Percentiles rank a stretch among this genome's conserved stretches.
Evolutionary conservation across 768 basidiomycete species (phyloP).

Genomic region (Russula sp.): DNA sequence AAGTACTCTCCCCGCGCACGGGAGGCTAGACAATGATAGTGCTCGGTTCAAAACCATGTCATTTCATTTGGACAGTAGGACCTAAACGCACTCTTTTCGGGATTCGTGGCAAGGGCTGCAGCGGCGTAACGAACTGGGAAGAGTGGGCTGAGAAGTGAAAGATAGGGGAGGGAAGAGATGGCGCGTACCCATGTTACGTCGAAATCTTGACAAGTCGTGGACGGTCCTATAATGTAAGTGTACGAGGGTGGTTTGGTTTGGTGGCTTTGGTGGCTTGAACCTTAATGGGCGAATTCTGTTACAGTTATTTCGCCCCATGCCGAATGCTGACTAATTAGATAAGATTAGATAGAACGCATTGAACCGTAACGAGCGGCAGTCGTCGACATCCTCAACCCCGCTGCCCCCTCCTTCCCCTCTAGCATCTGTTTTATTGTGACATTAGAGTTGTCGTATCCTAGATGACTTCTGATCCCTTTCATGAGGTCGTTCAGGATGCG

Average conservation of each 20-base stretch:
- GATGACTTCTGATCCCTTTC: conserved; percentile 8
- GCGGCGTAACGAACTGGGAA: conserved; percentile 86
- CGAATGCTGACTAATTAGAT: background rate
- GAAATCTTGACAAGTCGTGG: conserved; percentile 29
- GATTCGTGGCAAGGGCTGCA: conserved; percentile 79
- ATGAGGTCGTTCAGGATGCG: conserved; percentile 13
- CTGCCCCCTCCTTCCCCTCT: background rate
- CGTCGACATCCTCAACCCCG: background rate
- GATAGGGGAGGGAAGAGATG: background rate
- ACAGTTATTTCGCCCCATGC: conserved; percentile 7
- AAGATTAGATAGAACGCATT: conserved; percentile 12
- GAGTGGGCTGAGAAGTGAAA: conserved; percentile 17
- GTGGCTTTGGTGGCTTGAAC: conserved; percentile 17
- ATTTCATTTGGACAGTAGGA: conserved; percentile 10
- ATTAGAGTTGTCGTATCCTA: background rate
- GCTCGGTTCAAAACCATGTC: conserved; percentile 11
- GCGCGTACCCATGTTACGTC: conserved; percentile 36
- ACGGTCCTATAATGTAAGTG: background rate
- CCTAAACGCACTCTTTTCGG: conserved; percentile 79
- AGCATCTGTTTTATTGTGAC: background rate
- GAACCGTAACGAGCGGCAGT: background rate
- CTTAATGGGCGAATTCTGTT: conserved; percentile 1
- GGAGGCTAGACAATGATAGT: conserved; percentile 48
- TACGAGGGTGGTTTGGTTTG: background rate
- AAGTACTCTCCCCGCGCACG: conserved; percentile 94